Evolutionary conservation across 495 filamentous ascomycete species (phyloP).

Genomic region (Opeltia flavorubescens): DNA sequence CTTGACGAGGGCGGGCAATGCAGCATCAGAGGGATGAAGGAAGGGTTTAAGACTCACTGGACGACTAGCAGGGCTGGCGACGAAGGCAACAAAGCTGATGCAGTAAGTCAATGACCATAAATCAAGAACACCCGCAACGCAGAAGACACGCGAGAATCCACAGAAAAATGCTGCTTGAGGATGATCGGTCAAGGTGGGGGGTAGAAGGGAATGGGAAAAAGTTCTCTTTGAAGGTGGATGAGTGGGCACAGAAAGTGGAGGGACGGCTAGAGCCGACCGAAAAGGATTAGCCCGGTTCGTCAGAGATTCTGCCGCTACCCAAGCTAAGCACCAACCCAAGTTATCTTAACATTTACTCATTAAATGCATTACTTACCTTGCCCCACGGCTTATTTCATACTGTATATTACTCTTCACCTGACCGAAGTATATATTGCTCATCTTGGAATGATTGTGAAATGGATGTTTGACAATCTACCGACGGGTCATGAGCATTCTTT

Average conservation of each 20-base stretch:
- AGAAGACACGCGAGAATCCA: conserved; percentile 10
- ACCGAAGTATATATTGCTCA: no score
- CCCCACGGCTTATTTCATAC: no score
- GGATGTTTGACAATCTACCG: no score
- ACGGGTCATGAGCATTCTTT: no score
- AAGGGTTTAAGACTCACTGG: conserved; percentile 17
- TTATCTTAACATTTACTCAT: no score
- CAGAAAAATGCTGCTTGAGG: conserved; percentile 11
- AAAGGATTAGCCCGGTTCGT: background rate
- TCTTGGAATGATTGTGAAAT: no score
- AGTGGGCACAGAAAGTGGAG: conserved; percentile 3
- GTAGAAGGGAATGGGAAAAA: conserved; percentile 7
- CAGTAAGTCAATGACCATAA: conserved; percentile 15
- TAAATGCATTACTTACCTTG: no score
- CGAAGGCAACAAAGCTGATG: conserved; percentile 14
- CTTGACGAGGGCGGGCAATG: background rate
- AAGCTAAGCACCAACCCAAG: no score
- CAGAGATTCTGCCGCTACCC: no score
- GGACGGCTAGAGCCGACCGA: background rate
- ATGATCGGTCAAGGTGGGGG: conserved; percentile 1
- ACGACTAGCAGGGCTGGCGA: no score
- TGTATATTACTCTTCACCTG: no score
- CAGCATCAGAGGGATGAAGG: conserved; percentile 16
- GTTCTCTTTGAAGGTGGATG: background rate
- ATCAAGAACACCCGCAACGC: conserved; percentile 17